Evolutionary conservation across 2,329 filamentous ascomycete species (phyloP).

Genomic region (Blumeria graminis): DNA sequence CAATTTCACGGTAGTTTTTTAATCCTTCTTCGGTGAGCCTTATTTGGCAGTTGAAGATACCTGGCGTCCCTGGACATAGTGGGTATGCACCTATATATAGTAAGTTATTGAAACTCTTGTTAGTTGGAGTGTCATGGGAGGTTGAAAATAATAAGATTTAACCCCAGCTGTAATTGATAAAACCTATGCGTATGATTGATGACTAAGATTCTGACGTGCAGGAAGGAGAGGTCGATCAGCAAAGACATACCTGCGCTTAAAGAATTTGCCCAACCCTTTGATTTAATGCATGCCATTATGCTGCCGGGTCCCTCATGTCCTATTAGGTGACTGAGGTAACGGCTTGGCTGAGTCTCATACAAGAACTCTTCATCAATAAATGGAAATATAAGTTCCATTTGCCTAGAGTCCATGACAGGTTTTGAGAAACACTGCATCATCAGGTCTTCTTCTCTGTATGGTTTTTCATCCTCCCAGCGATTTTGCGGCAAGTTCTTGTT

Average conservation of each 20-base stretch:
- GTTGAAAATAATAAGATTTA: background rate
- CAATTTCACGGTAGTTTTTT: conserved; percentile 34
- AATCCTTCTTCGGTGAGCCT: conserved; percentile 39
- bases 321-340: conserved; percentile 48
- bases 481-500: conserved; percentile 42
- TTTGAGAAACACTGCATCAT: conserved; percentile 43
- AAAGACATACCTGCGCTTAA: conserved; percentile 25
- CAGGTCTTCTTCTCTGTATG: conserved; percentile 34
- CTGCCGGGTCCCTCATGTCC: conserved; percentile 55
- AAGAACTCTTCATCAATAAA: conserved; percentile 44
- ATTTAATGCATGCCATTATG: conserved; percentile 47
- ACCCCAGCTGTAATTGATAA: too few species aligned
- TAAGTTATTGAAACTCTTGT: conserved; percentile 1
- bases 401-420: conserved; percentile 45
- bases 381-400: conserved; percentile 41
- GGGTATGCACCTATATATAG: conserved; percentile 26
- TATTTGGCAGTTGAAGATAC: conserved; percentile 40
- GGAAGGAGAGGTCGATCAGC: too few species aligned
- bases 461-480: conserved; percentile 38
- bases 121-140: background rate
- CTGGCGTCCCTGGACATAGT: conserved; percentile 37
- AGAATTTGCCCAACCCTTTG: conserved; percentile 46
- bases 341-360: conserved; percentile 41
- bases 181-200: too few species aligned
- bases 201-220: too few species aligned